phyloP scores from a whole-genome alignment of 2,329 filamentous ascomycete genomes.

The Neopestalotiopsis rosae region DNA sequence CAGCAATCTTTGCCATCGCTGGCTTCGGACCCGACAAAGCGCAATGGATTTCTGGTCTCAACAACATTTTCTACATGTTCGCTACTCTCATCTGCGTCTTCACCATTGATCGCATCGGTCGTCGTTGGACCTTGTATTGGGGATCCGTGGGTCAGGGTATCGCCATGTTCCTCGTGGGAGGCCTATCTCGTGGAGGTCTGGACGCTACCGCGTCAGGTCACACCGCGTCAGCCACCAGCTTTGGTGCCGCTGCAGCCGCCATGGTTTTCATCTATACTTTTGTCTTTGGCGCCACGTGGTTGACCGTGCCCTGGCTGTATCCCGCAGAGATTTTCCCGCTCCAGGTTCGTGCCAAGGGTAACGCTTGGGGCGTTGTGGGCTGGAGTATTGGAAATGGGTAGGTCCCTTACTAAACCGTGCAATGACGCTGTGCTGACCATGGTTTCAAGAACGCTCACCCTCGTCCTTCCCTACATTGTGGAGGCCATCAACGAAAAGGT shows the following conservation, averaged over 20 bases:
- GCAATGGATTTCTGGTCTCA: conserved; percentile 66
- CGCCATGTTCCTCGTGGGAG: conserved; percentile 71
- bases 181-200: conserved; percentile 61
- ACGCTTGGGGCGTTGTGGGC: conserved; percentile 77
- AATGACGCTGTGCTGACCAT: background rate
- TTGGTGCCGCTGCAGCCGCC: conserved; percentile 68
- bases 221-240: conserved; percentile 49
- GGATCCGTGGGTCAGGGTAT: conserved; percentile 68
- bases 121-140: conserved; percentile 74
- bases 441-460: conserved; percentile 33
- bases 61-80: conserved; percentile 61
- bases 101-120: conserved; percentile 71
- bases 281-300: conserved; percentile 69
- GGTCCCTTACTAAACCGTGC: background rate
- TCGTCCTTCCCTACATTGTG: conserved; percentile 34
- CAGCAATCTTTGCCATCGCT: conserved; percentile 67
- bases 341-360: conserved; percentile 73
- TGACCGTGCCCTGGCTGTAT: conserved; percentile 57
- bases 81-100: conserved; percentile 73
- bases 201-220: conserved; percentile 51
- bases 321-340: conserved; percentile 74
- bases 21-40: conserved; percentile 66
- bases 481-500: conserved; percentile 69
- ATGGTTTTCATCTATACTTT: conserved; percentile 75
- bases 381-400: conserved; percentile 80